Evolutionary conservation across 345 rosid species (phyloP), one percentile per base, ranked within the genome.

Genomic region (Capsella bursapastoris): DNA sequence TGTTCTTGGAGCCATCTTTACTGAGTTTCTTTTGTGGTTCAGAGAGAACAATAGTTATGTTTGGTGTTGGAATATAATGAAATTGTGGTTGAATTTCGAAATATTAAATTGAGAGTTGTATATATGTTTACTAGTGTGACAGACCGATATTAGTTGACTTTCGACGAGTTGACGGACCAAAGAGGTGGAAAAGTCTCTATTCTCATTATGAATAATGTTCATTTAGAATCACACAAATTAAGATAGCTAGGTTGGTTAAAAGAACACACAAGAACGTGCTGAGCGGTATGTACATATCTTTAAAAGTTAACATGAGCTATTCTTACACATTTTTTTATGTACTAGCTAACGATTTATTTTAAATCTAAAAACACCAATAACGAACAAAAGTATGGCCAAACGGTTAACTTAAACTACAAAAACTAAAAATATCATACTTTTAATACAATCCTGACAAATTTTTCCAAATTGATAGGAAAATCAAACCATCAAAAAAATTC

Each of bases 131-230:
- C 44, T 1, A 29, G 16, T 59, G 61, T 66, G 68, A 66, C 78
- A 74, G 78, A 48, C 48, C 57, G 3, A 61, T 60, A 12, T 22
- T 27, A 11, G 67, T 76, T 76, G 79, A 76, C 79, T 68, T 76
- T 69, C 1, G 49, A 61, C 1, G 45, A 76, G 74, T 68, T 69
- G 79, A 68, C 74, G 27, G 73, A 75, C 66, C 15, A 18, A 64
- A 50, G 44, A 44, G 47, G 38, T 58, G 68, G 55, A 22, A 59
- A 12, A 3, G 14, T 66, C 48, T 47, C 57, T 48, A 35, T 7
- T 11, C 9, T 25, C 4, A 5, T 51, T 49, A 6, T 50, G 16
- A 40, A 8, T 12, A 16, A 27, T 50, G 6, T 41, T 41, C 35
- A 61, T 51, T 61, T 50, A 15, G n/a, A 53, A 27, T 37, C n/a